Evolutionary conservation across 768 basidiomycete genomes (phyloP), one percentile per base, ranked within the genome.

Genomic region (Nidularia pulvinata): DNA sequence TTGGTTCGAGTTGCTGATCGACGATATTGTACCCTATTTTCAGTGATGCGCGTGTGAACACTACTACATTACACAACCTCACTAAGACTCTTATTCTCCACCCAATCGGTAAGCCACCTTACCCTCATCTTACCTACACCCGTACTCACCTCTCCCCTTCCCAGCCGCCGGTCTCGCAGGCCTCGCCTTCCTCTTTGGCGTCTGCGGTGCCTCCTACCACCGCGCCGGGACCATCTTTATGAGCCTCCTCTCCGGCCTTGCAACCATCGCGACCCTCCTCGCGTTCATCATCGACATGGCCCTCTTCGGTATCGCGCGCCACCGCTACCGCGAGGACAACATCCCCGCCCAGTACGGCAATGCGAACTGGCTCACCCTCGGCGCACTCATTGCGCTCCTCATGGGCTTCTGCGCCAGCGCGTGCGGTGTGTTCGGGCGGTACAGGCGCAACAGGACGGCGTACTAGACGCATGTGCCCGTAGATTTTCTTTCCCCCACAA

Each of bases 351-450:
- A 79, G 57, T 87, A 84, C 69, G 92, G 91, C 13, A 92, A 91
- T 66, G 91, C 89, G 44, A 85, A 84, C 63, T 95, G 92, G 92
- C 62, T 93, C 53, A 88, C 87, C 3, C 78, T 94, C 44, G 91
- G 82, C 52, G 90, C 91, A 1, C 72, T 89, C 48, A 77, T 82
- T 50, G 77, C 90, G 1, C 77, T 94, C 47, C 56, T 85, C 43
- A 55, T 92, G 13, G 86, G 80, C 25, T 86, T 86, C 70, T 88
- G 86, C 69, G 76, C 83, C 2, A 79, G 83, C 11, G 74, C 80
- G 3, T 85, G 84, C 58, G 88, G 88, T 33, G 73, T 82, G 49
- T 90, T 86, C 62, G 87, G 89, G 5, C 71, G 79, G 52, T 91
- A 88, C 69, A 79, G 77, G 59, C 75, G 67, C 54, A 67, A 65